These are phyloP conservation scores for Quercus tomentella DNA, from an alignment of 331 rosid species.

Conservation along the genomic window DNA sequence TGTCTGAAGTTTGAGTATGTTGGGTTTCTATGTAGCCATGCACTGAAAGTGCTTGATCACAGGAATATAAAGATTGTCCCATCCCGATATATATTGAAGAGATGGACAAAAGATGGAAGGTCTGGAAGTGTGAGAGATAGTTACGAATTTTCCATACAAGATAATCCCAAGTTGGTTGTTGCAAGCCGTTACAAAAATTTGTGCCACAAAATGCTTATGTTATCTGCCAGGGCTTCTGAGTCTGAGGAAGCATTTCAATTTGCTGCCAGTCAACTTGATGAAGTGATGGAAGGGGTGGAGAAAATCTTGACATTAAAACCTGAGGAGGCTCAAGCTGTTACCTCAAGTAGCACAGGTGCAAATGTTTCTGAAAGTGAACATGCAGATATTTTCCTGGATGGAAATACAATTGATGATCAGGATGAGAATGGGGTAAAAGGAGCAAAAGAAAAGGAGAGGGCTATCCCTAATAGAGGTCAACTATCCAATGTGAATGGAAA, in stretches of 20 bases:
- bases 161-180: constrained; percentile 34
- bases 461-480: constrained; percentile 10
- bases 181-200: constrained; percentile 54
- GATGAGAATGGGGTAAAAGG: constrained; percentile 28
- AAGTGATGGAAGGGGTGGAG: constrained; percentile 60
- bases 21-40: constrained; percentile 69
- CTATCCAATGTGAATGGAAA: constrained; percentile 19
- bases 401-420: constrained; percentile 34
- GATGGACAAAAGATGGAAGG: constrained; percentile 62
- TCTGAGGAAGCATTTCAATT: constrained; percentile 54
- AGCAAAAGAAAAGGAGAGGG: constrained; percentile 22
- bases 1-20: constrained; percentile 57
- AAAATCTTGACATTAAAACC: constrained; percentile 37
- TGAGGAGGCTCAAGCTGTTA: constrained; percentile 40
- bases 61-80: constrained; percentile 61
- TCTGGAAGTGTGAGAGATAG: constrained; percentile 28
- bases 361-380: constrained; percentile 48
- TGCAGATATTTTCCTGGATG: constrained; percentile 36
- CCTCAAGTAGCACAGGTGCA: constrained; percentile 33
- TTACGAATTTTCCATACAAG: constrained; percentile 21
- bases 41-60: constrained; percentile 60
- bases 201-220: constrained; percentile 39
- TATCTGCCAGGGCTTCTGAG: constrained; percentile 62
- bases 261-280: constrained; percentile 41
- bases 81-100: constrained; percentile 43